Evolutionary conservation across 139 green algal species (phyloP).

Genomic region (Haematococcus sp.): DNA sequence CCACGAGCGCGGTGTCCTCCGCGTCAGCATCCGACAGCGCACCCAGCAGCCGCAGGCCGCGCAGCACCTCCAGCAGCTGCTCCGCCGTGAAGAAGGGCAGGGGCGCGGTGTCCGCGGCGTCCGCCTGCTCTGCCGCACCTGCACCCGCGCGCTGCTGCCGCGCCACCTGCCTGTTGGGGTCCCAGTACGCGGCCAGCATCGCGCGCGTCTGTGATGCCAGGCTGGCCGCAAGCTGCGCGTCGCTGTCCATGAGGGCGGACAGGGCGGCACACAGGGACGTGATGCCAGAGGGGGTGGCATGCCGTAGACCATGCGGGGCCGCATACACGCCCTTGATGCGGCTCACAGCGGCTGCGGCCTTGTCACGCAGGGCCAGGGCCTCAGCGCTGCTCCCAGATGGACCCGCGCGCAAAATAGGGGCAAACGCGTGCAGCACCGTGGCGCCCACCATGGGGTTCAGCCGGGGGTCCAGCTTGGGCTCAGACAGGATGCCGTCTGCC

Average conservation of each 20-base stretch:
- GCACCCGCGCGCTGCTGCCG: neutral
- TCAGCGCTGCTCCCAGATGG: too few relatives aligned
- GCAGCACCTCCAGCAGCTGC: conserved; percentile 6
- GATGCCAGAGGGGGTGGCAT: too few relatives aligned
- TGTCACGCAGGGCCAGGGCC: too few relatives aligned
- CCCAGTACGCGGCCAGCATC: neutral
- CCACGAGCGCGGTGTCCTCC: too few relatives aligned
- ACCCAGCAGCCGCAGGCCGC: neutral
- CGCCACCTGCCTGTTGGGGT: too few relatives aligned
- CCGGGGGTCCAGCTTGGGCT: conserved; percentile 7
- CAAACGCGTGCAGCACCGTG: too few relatives aligned
- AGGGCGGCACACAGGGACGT: too few relatives aligned
- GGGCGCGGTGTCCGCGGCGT: neutral
- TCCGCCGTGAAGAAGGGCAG: neutral
- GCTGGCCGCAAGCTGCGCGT: neutral
- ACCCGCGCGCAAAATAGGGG: too few relatives aligned
- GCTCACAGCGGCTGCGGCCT: too few relatives aligned
- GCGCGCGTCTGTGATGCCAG: neutral
- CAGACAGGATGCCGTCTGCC: conserved; percentile 2
- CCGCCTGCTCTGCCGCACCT: neutral
- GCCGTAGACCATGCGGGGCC: too few relatives aligned
- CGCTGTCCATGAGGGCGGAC: too few relatives aligned
- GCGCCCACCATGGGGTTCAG: neutral
- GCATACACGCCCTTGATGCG: too few relatives aligned
- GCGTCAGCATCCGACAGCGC: neutral